A percentile compares a stretch with the other conserved stretches of the same genome.
Evolutionary conservation across 2,329 filamentous ascomycete species (phyloP).

Genomic region (Cladophialophora chaetospira): DNA sequence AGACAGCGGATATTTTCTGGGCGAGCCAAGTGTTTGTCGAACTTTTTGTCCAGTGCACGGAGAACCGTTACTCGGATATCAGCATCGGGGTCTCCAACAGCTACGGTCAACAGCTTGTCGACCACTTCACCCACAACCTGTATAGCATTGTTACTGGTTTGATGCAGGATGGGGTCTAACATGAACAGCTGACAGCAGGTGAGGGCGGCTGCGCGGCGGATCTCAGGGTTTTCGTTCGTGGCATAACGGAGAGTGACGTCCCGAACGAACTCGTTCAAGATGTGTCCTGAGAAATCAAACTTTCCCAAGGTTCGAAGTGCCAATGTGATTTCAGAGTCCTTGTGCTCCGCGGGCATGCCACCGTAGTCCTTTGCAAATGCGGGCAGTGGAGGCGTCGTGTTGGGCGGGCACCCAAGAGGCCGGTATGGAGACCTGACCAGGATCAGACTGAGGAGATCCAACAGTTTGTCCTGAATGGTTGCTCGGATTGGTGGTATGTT

Average conservation of each 20-base stretch:
- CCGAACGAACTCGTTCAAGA: conserved; percentile 96
- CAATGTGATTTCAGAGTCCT: conserved; percentile 85
- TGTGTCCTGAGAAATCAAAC: conserved; percentile 89
- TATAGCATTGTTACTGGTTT: conserved; percentile 94
- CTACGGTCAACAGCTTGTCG: conserved; percentile 91
- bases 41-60: conserved; percentile 84
- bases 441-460: conserved; percentile 93
- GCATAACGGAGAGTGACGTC: conserved; percentile 98
- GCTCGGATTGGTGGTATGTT: conserved; percentile 94
- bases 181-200: conserved; percentile 98
- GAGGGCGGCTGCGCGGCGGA: conserved; percentile 88
- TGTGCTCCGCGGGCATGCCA: conserved; percentile 73
- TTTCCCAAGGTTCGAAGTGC: conserved; percentile 95
- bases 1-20: conserved; percentile 95
- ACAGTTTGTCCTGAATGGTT: conserved; percentile 87
- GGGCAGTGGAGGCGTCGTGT: conserved; percentile 77
- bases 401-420: conserved; percentile 86
- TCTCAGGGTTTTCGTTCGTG: conserved; percentile 91
- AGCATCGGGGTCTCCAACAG: conserved; percentile 86
- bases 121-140: conserved; percentile 98
- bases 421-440: conserved; percentile 91
- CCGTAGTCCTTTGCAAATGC: conserved; percentile 88
- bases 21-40: conserved; percentile 94
- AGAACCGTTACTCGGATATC: conserved; percentile 88
- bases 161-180: conserved; percentile 93